Evolutionary conservation across 208 protist species (phyloP).

Genomic region (Chromosphaera perkinsii): DNA sequence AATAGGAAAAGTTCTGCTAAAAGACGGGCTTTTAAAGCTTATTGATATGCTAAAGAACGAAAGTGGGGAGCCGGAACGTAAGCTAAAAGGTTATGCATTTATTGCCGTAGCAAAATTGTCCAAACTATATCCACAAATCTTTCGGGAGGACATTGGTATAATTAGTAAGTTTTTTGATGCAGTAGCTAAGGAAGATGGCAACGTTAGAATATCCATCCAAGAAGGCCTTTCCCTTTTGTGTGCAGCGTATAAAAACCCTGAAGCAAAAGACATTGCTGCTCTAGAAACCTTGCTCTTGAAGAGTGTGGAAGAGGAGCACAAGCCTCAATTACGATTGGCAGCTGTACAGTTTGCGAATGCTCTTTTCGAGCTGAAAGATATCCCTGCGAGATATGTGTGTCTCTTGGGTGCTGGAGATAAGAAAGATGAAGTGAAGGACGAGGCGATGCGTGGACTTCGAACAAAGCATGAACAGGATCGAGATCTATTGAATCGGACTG

Average conservation of each 20-base stretch:
- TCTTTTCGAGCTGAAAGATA: background rate
- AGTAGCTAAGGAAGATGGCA: background rate
- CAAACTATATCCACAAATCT: background rate
- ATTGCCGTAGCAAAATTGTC: background rate
- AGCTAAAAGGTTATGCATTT: background rate
- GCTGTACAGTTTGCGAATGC: background rate
- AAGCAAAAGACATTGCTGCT: no score
- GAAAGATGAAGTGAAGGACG: slow-evolving; percentile 8
- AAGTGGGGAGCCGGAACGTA: background rate
- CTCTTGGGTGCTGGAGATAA: slow-evolving; percentile 7
- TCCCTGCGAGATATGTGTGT: background rate
- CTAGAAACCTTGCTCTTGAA: background rate
- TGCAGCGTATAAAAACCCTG: no score
- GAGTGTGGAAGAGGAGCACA: background rate
- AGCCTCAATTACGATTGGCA: background rate
- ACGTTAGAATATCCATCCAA: background rate
- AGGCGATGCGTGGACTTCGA: background rate
- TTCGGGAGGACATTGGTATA: background rate
- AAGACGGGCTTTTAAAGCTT: no score
- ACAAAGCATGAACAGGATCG: no score
- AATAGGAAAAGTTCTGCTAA: background rate
- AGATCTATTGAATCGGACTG: no score
- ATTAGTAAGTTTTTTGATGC: background rate
- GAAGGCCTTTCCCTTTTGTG: background rate
- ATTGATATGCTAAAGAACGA: background rate